Evolutionary conservation across 805 yeast species (phyloP).

Genomic region (Candida hispaniensis): DNA sequence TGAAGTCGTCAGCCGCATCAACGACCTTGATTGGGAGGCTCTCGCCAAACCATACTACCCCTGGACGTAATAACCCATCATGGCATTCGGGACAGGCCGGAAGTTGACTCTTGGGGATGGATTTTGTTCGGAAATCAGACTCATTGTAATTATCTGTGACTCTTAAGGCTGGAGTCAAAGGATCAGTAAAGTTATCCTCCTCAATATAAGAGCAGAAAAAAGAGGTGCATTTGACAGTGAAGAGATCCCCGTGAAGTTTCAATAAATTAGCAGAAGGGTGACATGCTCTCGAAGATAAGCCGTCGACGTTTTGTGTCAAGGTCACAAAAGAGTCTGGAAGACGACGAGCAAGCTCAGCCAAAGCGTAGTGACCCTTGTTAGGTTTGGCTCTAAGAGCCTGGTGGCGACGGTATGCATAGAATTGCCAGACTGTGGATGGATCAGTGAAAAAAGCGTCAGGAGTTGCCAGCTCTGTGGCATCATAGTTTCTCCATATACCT

Average conservation of each 20-base stretch:
- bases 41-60: conserved; percentile 95
- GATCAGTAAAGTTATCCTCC: conserved; percentile 45
- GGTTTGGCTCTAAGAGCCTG: conserved; percentile 59
- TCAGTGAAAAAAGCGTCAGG: conserved; percentile 80
- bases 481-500: conserved; percentile 68
- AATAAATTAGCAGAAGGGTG: conserved; percentile 44
- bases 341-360: conserved; percentile 48
- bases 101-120: conserved; percentile 40
- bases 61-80: conserved; percentile 66
- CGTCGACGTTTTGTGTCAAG: conserved; percentile 79
- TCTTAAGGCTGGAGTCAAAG: conserved; percentile 46
- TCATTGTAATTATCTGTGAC: conserved; percentile 19
- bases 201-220: conserved; percentile 53
- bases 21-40: conserved; percentile 55
- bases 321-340: conserved; percentile 42
- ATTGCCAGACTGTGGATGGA: conserved; percentile 87
- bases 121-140: conserved; percentile 22
- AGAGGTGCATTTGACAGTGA: conserved; percentile 62
- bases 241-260: conserved; percentile 73
- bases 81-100: conserved; percentile 72
- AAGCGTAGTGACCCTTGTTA: conserved; percentile 59
- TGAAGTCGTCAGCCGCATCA: conserved; percentile 59
- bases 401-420: conserved; percentile 58
- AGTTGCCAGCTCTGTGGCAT: conserved; percentile 76
- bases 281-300: conserved; percentile 54